A percentile compares a stretch with the other conserved stretches of the same genome.
phyloP scores from a whole-genome alignment of 192 early-diverging fungal species.

The Podila clonocystis region DNA sequence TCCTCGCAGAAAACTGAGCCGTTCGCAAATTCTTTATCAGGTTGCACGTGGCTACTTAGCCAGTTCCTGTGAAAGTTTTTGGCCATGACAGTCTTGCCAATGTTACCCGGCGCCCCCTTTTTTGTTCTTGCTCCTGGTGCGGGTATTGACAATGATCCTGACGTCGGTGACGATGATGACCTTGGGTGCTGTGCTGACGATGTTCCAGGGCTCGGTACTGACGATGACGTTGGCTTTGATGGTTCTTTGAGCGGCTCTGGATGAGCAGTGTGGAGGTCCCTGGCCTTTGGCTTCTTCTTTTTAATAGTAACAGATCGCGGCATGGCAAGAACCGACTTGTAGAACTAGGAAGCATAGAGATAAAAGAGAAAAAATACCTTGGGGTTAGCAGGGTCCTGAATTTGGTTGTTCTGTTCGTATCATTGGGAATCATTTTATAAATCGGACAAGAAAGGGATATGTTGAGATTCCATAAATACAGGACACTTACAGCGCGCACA shows the following conservation, averaged over 20 bases:
- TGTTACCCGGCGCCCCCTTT: not conserved
- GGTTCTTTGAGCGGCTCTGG: not conserved
- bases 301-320: conserved; percentile 6
- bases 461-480: too few relatives aligned
- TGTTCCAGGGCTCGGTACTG: not conserved
- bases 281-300: not conserved
- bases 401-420: not conserved
- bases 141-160: not conserved
- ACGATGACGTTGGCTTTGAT: not conserved
- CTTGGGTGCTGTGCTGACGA: not conserved
- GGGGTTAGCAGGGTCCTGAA: not conserved
- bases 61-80: conserved; percentile 31
- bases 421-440: not conserved
- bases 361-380: not conserved
- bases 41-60: not conserved
- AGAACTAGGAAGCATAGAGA: conserved; percentile 16
- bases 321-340: conserved; percentile 29
- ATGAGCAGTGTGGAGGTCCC: not conserved
- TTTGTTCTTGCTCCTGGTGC: not conserved
- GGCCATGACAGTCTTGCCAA: not conserved
- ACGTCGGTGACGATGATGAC: not conserved
- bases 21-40: not conserved
- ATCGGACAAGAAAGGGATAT: too few relatives aligned
- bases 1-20: conserved; percentile 29
- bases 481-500: conserved; percentile 28